These are phyloP conservation scores for Apiosordaria backusii DNA, from an alignment of 495 filamentous ascomycete genomes.

Conservation along the genomic window DNA sequence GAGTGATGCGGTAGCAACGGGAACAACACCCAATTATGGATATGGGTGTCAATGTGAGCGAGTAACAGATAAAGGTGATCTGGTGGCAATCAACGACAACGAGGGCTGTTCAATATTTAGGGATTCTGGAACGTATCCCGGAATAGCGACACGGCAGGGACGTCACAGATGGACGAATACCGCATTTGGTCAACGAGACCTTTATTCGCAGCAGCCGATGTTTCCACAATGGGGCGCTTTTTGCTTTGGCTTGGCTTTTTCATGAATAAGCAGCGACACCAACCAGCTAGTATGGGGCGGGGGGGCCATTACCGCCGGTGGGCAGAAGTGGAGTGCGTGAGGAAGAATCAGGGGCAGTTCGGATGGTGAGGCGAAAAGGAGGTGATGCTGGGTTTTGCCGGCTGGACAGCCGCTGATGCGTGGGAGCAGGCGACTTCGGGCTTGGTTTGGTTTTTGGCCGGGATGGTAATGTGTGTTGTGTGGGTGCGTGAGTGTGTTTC, in stretches of 20 bases:
- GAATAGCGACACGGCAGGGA: neutral
- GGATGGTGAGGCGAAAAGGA: neutral
- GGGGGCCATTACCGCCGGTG: neutral
- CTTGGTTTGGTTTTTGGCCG: neutral
- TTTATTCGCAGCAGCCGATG: neutral
- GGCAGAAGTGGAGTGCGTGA: neutral
- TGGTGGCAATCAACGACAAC: neutral
- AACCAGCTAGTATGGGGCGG: neutral
- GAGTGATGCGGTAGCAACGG: neutral
- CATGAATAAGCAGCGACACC: neutral
- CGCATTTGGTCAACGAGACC: slow-evolving; percentile 2
- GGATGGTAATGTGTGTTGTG: neutral
- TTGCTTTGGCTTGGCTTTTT: neutral
- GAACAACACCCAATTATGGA: neutral
- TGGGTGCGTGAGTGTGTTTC: neutral
- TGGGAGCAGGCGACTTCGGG: neutral
- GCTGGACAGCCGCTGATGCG: neutral
- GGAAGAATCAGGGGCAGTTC: neutral
- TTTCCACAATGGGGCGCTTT: neutral
- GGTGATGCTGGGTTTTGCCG: neutral
- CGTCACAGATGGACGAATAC: slow-evolving; percentile 4
- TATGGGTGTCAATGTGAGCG: neutral
- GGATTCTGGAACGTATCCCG: neutral
- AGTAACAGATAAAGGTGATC: neutral
- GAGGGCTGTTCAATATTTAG: neutral